Base-by-base conservation (phyloP, 2,329 filamentous ascomycete genomes). In the Cadophora sp. region DNA sequence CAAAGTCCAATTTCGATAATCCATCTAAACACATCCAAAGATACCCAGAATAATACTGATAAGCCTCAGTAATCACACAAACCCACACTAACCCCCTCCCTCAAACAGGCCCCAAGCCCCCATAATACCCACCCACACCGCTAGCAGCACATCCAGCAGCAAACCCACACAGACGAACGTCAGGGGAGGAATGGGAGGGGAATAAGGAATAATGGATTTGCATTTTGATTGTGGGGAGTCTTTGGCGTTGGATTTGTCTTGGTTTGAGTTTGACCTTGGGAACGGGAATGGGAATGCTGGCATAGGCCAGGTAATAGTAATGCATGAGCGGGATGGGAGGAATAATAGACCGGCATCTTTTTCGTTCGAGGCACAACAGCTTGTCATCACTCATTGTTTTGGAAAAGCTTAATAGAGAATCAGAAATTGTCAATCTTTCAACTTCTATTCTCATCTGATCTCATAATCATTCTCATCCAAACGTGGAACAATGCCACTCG, bases 91-190 rank as follows among this genome's bases (percentile, higher is more conserved):
- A 30, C 27, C 4, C 39, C 30, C 27, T 3, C 41, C 13, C 39
- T n/a, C n/a, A n/a, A 16, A n/a, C 41, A 66, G 65, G 36, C 60
- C 45, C 43, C 60, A 55, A 60, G 60, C 53, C 0, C 22, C 47
- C n/a, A 30, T 55, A 36, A 41, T 4, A 20, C n/a, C 50, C 6
- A 61, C 65, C 9, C n/a, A 47, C 43, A 24, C 59, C 4, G 22
- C 36, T 1, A 47, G 1, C 4, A 43, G n/a, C 43, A 50, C 53
- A 39, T 14, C n/a, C n/a, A 36, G 41, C 30, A 43, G 8, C 20
- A 36, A 50, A 27, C 39, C 43, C 4, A 41, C 33, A 22, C 30
- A 33, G 3, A 18, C 47, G 14, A 22, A 16, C 20, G n/a, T 62
- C 61, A 18, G 43, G 43, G 43, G 2, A 6, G 43, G 43, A 13